A percentile compares a stretch with the other conserved stretches of the same genome.
Conservation (phyloP, 202 grass and related monocot species). For the Hordeum pubiflorum region DNA sequence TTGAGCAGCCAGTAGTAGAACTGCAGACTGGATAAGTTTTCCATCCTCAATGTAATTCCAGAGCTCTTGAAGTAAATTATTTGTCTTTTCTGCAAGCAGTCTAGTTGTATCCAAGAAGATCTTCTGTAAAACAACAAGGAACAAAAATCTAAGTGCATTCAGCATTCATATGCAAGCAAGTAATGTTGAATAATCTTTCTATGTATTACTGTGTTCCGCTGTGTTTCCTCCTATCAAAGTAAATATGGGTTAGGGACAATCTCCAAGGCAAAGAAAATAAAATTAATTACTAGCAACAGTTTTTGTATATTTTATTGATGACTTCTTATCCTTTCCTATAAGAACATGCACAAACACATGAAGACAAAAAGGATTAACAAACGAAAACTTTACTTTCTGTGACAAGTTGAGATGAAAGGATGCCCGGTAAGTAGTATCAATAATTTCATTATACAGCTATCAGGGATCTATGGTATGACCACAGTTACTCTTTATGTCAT, state of each 20-base stretch:
- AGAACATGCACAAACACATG: background rate
- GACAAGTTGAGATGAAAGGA: background rate
- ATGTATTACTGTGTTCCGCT: background rate
- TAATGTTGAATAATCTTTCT: background rate
- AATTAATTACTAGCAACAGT: background rate
- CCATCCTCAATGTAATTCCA: conserved; percentile 15
- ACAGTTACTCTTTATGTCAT: background rate
- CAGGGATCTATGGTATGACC: background rate
- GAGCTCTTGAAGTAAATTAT: conserved; percentile 11
- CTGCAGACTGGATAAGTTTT: conserved; percentile 7
- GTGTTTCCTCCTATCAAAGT: background rate
- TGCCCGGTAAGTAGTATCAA: background rate
- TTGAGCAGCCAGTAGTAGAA: conserved; percentile 22
- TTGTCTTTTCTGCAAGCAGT: conserved; percentile 17
- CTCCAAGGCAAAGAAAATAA: background rate
- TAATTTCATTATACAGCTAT: background rate
- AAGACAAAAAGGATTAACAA: background rate
- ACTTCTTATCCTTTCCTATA: background rate
- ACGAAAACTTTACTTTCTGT: background rate
- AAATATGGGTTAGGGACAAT: background rate
- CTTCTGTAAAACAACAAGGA: background rate
- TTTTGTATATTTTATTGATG: background rate
- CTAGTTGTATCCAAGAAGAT: conserved; percentile 16
- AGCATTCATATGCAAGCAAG: background rate
- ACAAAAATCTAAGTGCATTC: background rate